Evolutionary conservation across 352 stramenopile species (phyloP), one percentile per base, ranked within the genome.

Genomic region (Pythium dissotocum): DNA sequence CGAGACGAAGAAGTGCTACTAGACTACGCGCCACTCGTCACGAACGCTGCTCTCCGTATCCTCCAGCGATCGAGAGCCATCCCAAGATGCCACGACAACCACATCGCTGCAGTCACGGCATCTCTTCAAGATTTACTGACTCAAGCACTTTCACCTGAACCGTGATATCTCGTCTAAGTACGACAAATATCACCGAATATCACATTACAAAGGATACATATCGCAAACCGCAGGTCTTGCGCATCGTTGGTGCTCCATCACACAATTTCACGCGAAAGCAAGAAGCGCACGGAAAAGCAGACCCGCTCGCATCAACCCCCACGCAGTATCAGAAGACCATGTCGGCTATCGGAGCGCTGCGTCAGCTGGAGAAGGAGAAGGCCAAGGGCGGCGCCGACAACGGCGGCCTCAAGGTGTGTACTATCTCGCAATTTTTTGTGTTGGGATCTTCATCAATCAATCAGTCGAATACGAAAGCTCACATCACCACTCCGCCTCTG

Each of bases 321-420:
- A 65, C 33, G 18, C 26, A 46, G 21, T 24, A 24, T 24, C 21
- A 24, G 21, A 55, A 68, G 51, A 48, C 60, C 21, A 95, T 95
- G 87, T 93, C 87, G 73, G 85, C 85, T 53, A 93, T 95, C 63
- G 80, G 82, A 75, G 82, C 82, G 69, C 74, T 95, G 64, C 85
- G 86, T 61, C 77, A 95, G 63, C 78, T 95, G 46, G 87, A 94
- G 76, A 92, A 94, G 76, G 79, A 93, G 72, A 91, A 93, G 73
- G 87, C 69, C 73, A 83, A 93, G 75, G 79, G 77, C 54, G 63
- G 77, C 4, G 57, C 40, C 35, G 80, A 81, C 64, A 88, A 89
- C 33, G 69, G 67, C 36, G 77, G 83, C 55, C 55, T 91, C 30
- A 89, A 85, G 80, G 82, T 90, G 63, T 30, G 42, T 53, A 49